These are phyloP conservation scores for Phytophthora litchii DNA, from an alignment of 352 stramenopile species.

Conservation along the genomic window DNA sequence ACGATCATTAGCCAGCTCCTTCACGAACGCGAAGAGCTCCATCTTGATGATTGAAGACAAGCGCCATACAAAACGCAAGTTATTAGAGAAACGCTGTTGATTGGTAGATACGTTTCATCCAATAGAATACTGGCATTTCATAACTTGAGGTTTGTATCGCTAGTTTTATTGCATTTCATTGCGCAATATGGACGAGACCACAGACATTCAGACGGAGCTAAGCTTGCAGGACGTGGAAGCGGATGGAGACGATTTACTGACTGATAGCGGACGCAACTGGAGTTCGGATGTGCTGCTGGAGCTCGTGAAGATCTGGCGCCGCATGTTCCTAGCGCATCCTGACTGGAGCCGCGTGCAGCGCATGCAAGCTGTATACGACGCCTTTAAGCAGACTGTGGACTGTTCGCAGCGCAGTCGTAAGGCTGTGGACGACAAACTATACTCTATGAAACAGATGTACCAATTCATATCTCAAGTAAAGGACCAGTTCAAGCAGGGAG, in stretches of 20 bases:
- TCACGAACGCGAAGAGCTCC: constrained; percentile 64
- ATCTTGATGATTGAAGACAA: constrained; percentile 14
- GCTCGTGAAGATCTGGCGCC: constrained; percentile 62
- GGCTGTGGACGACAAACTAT: constrained; percentile 72
- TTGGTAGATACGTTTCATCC: neutral
- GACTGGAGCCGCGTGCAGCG: constrained; percentile 44
- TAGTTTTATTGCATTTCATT: neutral
- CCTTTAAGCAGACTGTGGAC: constrained; percentile 51
- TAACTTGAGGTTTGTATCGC: no score
- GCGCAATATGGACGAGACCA: constrained; percentile 20
- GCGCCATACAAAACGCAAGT: constrained; percentile 2
- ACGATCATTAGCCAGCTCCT: constrained; percentile 41
- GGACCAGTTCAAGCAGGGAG: constrained; percentile 43
- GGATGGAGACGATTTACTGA: constrained; percentile 43
- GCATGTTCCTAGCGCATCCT: constrained; percentile 44
- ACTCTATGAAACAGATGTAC: constrained; percentile 77
- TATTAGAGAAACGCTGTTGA: neutral
- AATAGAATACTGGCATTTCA: neutral
- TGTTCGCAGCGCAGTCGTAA: constrained; percentile 55
- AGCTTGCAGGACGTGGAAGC: constrained; percentile 18
- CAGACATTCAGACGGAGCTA: constrained; percentile 1
- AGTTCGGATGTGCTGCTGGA: constrained; percentile 53
- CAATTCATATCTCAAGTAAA: constrained; percentile 72
- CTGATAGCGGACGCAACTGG: constrained; percentile 62
- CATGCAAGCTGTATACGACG: constrained; percentile 59